Evolutionary conservation across 257 asterid species (phyloP).

Genomic region (Jasminum sambac): DNA sequence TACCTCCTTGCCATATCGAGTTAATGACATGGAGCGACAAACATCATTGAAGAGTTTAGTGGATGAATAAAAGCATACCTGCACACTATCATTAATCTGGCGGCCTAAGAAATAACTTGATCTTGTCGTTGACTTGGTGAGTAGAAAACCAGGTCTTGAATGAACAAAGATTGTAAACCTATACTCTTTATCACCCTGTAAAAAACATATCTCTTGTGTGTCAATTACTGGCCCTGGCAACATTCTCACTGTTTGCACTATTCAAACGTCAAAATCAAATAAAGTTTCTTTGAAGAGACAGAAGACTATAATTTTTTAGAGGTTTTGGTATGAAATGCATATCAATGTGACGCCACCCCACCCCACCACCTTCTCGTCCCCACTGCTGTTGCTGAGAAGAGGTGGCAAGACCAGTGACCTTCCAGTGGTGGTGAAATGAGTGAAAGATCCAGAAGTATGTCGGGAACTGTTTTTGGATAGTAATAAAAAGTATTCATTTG

Average conservation of each 20-base stretch:
- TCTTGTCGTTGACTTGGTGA: conserved; percentile 74
- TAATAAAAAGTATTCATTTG: background rate
- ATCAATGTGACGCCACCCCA: background rate
- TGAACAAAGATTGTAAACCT: conserved; percentile 86
- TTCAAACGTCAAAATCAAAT: conserved; percentile 4
- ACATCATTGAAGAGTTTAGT: background rate
- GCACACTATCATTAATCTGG: conserved; percentile 83
- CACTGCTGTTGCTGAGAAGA: background rate
- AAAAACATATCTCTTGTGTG: conserved; percentile 26
- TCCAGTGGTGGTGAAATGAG: background rate
- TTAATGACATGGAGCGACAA: conserved; percentile 4
- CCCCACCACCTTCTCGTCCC: background rate
- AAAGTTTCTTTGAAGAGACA: background rate
- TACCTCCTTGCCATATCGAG: background rate
- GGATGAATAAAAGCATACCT: conserved; percentile 52
- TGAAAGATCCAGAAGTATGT: background rate
- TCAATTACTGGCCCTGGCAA: background rate
- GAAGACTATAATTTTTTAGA: background rate
- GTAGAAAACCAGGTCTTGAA: conserved; percentile 90
- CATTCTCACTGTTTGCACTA: background rate
- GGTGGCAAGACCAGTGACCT: background rate
- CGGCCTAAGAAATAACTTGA: conserved; percentile 72
- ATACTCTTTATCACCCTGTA: conserved; percentile 76
- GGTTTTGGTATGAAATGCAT: background rate
- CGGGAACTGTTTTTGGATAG: background rate